Evolutionary conservation across 73 alveolate genomes (phyloP), one percentile per base, ranked within the genome.

Genomic region (Breviolum minutum): DNA sequence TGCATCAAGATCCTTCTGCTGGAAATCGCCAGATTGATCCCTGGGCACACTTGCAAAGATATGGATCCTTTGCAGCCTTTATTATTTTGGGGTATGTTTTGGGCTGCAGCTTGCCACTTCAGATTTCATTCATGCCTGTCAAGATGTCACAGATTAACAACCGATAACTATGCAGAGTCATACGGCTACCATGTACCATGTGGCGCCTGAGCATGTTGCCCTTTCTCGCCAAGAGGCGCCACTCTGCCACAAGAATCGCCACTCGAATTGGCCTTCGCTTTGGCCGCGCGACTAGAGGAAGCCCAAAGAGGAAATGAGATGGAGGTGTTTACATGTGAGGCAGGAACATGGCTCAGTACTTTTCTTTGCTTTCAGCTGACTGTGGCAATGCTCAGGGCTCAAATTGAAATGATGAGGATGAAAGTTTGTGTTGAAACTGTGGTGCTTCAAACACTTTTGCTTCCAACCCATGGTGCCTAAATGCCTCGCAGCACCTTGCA

Each of bases 241-340:
- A 9, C 30, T 17, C 48, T 86, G 63, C 79, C 94, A 1, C 8
- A 9, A 61, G 79, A 6, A 29, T 61, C 77, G 29, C 80, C 77
- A 16, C 22, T 8, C 77, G 94, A 83, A 19, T 24, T 86, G 94
- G 94, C 94, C 62, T 63, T 86, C 17, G 77, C 79, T 63, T 63
- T 86, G 94, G 94, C 94, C 10, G 64, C 89, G 19, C 89, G 98
- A 0, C 74, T 92, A 63, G 63, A 73, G 48, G 98, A 92, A 76
- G 98, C 98, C 0, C 29, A 62, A 30, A 76, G 87, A 17, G 98
- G 98, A 13, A 60, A 63, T 19, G 98, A 92, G 90, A 30, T 48
- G 54, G 98, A 92, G 70, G 27, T 74, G 69, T 92, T 92, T 80
- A 92, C 98, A 24, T 74, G 90, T 6, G 98, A 92, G 98, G 94